phyloP scores from a whole-genome alignment of 83 land plant genomes.

The Thuja plicata region DNA sequence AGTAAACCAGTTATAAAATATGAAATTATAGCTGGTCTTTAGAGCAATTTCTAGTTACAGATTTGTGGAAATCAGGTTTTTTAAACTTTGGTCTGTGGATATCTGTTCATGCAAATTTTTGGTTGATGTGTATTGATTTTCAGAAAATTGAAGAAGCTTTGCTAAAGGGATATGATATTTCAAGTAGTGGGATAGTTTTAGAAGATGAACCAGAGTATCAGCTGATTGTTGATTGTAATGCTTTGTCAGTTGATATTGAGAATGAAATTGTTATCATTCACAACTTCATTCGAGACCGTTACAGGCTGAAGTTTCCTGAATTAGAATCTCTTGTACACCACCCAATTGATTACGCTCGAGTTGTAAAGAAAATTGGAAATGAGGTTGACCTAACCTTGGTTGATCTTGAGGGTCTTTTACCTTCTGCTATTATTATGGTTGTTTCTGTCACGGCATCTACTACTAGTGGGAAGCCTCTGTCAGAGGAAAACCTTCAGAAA shows the following conservation, averaged over 20 bases:
- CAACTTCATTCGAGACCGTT: slow-evolving; percentile 88
- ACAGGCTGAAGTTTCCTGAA: slow-evolving; percentile 91
- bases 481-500: slow-evolving; percentile 77
- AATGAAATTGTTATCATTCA: slow-evolving; percentile 89
- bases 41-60: not conserved
- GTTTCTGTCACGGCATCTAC: slow-evolving; percentile 94
- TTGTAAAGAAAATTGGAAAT: slow-evolving; percentile 90
- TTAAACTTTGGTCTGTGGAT: not conserved
- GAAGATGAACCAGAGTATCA: slow-evolving; percentile 99
- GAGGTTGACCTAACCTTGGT: slow-evolving; percentile 85
- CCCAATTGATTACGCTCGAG: slow-evolving; percentile 90
- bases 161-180: slow-evolving; percentile 45
- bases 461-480: slow-evolving; percentile 88
- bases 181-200: slow-evolving; percentile 45
- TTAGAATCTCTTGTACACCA: slow-evolving; percentile 92
- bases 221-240: slow-evolving; percentile 89
- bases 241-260: slow-evolving; percentile 91
- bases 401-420: slow-evolving; percentile 91
- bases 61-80: not conserved
- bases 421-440: slow-evolving; percentile 92
- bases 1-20: too few species aligned
- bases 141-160: slow-evolving; percentile 97
- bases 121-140: not conserved
- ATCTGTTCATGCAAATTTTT: not conserved
- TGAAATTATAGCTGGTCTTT: not conserved